Conservation (phyloP, 768 basidiomycete genomes). For the Porpolomopsis calyptriformis region DNA sequence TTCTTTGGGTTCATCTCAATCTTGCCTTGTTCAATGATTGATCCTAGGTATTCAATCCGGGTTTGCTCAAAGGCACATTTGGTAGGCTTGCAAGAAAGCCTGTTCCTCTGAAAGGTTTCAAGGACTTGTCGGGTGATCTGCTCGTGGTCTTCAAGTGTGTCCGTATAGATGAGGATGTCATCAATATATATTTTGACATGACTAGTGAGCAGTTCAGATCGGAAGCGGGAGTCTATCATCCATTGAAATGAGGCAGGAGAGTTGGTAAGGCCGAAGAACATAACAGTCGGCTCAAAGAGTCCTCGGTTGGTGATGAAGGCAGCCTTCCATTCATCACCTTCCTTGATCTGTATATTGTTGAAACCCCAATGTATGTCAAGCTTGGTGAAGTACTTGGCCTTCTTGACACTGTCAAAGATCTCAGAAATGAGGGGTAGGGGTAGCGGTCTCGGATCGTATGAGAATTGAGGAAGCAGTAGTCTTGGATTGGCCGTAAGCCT, state of each 20-base stretch:
- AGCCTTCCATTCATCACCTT: slow-evolving; percentile 8
- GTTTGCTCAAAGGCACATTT: neutral
- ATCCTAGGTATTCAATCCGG: neutral
- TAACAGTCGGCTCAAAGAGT: slow-evolving; percentile 6
- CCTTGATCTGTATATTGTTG: too few relatives aligned
- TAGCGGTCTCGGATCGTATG: too few relatives aligned
- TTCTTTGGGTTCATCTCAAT: neutral
- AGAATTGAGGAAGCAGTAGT: too few relatives aligned
- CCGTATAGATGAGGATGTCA: neutral
- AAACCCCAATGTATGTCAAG: too few relatives aligned
- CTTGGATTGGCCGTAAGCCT: too few relatives aligned
- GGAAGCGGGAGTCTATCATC: neutral
- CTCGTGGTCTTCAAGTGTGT: neutral
- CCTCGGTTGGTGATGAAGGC: slow-evolving; percentile 6
- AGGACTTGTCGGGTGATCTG: neutral
- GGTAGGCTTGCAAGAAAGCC: neutral
- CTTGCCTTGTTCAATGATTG: neutral
- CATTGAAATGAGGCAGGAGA: slow-evolving; percentile 13
- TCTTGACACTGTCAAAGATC: too few relatives aligned
- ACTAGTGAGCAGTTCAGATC: neutral
- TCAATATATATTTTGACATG: neutral
- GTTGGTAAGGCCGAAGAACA: slow-evolving; percentile 17
- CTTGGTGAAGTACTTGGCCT: too few relatives aligned
- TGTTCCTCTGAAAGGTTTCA: neutral
- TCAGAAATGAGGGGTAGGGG: too few relatives aligned